A percentile compares a stretch with the other conserved stretches of the same genome.
phyloP scores from a whole-genome alignment of 73 alveolate genomes.

The Breviolum minutum region DNA sequence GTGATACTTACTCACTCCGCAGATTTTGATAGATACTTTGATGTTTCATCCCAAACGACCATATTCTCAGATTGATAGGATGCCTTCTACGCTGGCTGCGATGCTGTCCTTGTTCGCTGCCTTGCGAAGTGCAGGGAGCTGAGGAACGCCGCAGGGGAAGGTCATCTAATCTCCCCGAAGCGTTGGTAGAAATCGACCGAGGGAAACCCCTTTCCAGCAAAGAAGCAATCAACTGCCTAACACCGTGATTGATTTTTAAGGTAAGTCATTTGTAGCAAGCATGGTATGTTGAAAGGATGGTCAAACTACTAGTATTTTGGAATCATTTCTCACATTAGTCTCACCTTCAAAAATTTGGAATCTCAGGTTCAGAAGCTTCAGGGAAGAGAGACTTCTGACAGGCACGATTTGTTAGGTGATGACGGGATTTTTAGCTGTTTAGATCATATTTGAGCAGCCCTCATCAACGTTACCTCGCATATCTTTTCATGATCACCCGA shows the following conservation, averaged over 20 bases:
- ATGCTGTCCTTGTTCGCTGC: conserved; percentile 80
- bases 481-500: background rate
- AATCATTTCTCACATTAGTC: too few relatives aligned
- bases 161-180: too few relatives aligned
- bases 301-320: too few relatives aligned
- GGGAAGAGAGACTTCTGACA: conserved; percentile 52
- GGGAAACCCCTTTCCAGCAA: too few relatives aligned
- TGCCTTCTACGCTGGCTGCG: conserved; percentile 91
- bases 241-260: too few relatives aligned
- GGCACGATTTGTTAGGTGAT: background rate
- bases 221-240: too few relatives aligned
- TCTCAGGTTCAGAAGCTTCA: conserved; percentile 58
- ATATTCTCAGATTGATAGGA: background rate
- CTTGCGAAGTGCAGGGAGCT: conserved; percentile 35
- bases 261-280: too few relatives aligned
- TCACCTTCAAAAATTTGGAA: background rate
- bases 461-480: background rate
- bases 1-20: too few relatives aligned
- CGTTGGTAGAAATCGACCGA: too few relatives aligned
- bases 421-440: too few relatives aligned
- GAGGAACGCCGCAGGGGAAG: background rate
- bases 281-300: too few relatives aligned
- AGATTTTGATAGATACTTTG: background rate
- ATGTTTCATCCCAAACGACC: too few relatives aligned
- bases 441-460: background rate